Base-by-base conservation (phyloP, 495 filamentous ascomycete genomes). In the Evansstolkia leycettana region DNA sequence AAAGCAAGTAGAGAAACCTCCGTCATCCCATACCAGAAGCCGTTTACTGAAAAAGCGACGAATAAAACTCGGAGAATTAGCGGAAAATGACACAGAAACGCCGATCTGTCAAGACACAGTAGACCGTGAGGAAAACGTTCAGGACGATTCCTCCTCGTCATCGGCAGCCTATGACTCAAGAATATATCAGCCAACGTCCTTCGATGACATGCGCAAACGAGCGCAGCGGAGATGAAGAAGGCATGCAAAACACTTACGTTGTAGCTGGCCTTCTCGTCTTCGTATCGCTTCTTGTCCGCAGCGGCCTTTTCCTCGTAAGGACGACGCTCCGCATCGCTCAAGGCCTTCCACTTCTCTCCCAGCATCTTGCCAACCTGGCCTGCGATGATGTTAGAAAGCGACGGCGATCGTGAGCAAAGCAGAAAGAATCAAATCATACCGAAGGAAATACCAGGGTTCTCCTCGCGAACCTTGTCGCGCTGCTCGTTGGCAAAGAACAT, bases 401-500 rank as follows among this genome's bases (percentile, higher is more conserved):
- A 28, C 31, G 1, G 10, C 33, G 27, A 28, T 34, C 13, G 39
- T 41, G 17, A 24, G 16, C 16, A 11, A 7, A 29, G 24, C 15
- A 9, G 29, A 31, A 14, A 17, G n/a, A 7, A 7, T 26, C 12
- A 23, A 7, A 17, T 18, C 70, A 41, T 80, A 94, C 86, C 90
- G 62, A 99, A 99, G 38, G 77, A 78, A 66, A 99, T 94, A 39
- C 89, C 89, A 4, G 92, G 89, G 72, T 99, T 96, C 64, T 99
- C 90, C 55, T 92, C 84, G 52, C 89, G 83, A 47, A 99, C 90
- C 59, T 90, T 93, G 48, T 96, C 90, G 47, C 90, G 87, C 62
- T 94, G 82, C 58, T 96, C 92, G 51, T 96, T 96, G 73, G 90
- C 90, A 58, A 99, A 99, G 77, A 96, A 99, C 90, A 99, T 99